Percentiles rank a stretch among this genome's conserved stretches.
Conservation (phyloP, 371 early-diverging fungal species). For the Apophysomyces trapeziformis region DNA sequence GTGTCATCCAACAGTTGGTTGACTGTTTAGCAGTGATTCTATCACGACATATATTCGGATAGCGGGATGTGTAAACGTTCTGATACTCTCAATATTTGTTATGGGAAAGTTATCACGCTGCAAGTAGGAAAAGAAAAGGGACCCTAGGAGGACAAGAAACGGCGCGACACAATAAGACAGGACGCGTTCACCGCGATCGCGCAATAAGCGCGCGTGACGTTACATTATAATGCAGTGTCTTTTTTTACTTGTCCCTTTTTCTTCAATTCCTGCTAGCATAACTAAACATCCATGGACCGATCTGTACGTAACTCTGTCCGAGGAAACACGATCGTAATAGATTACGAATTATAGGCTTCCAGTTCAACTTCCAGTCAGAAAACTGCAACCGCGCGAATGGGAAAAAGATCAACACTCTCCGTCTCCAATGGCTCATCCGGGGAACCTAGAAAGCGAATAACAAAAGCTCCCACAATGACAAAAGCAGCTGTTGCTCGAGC, state of each 20-base stretch:
- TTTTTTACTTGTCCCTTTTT: not conserved
- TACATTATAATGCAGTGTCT: not conserved
- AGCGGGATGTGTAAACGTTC: too few species aligned
- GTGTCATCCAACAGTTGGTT: too few species aligned
- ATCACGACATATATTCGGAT: too few species aligned
- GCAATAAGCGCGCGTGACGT: not conserved
- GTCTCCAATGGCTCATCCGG: not conserved
- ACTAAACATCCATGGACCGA: not conserved
- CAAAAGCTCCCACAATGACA: not conserved
- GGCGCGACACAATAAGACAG: too few species aligned
- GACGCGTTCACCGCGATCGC: not conserved
- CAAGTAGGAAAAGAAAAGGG: too few species aligned
- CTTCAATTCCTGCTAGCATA: not conserved
- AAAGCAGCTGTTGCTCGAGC: conserved; percentile 7
- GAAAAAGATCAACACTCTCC: not conserved
- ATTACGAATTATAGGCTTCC: not conserved
- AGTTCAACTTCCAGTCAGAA: not conserved
- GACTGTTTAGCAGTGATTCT: too few species aligned
- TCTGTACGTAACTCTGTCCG: not conserved
- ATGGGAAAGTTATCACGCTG: too few species aligned
- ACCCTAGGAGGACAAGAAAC: too few species aligned
- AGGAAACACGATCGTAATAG: not conserved
- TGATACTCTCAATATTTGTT: too few species aligned
- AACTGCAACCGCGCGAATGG: not conserved
- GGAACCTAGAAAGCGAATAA: not conserved